Conservation (phyloP, 805 yeast genomes). For the Sugiyamaella mastotermitis region DNA sequence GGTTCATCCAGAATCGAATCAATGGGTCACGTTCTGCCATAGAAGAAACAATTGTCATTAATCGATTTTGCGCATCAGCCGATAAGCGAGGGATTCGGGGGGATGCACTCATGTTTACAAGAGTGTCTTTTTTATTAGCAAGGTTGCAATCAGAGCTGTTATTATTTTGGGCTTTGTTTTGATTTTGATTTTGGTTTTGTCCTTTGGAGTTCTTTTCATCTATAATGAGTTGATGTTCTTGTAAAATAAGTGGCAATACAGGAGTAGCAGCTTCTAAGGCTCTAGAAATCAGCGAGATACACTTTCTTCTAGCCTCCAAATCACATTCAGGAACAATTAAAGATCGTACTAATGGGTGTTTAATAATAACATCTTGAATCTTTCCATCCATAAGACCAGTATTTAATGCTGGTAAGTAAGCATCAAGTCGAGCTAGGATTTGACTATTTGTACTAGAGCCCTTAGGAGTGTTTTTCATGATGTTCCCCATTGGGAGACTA, state of each 20-base stretch:
- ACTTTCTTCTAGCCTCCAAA: slow-evolving; percentile 23
- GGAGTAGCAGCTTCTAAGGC: slow-evolving; percentile 24
- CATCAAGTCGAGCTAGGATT: slow-evolving; percentile 21
- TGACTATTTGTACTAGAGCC: slow-evolving; percentile 14
- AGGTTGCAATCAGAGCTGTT: not conserved
- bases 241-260: slow-evolving; percentile 21
- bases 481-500: no score
- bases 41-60: slow-evolving; percentile 15
- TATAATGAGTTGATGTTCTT: slow-evolving; percentile 14
- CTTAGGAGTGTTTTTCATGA: no score
- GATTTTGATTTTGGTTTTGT: not conserved
- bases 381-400: slow-evolving; percentile 25
- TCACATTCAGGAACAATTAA: slow-evolving; percentile 25
- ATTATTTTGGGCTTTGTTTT: slow-evolving; percentile 2
- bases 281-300: slow-evolving; percentile 17
- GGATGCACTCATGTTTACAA: not conserved
- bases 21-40: slow-evolving; percentile 21
- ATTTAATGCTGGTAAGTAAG: slow-evolving; percentile 23
- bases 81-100: slow-evolving; percentile 14
- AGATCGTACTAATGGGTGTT: slow-evolving; percentile 25
- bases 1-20: slow-evolving; percentile 22
- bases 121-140: not conserved
- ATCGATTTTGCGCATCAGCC: slow-evolving; percentile 17
- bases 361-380: slow-evolving; percentile 26
- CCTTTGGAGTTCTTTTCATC: slow-evolving; percentile 7